A percentile compares a stretch with the other conserved stretches of the same genome.
phyloP scores from a whole-genome alignment of 768 basidiomycete species.

The Paxillus rubicundulus region DNA sequence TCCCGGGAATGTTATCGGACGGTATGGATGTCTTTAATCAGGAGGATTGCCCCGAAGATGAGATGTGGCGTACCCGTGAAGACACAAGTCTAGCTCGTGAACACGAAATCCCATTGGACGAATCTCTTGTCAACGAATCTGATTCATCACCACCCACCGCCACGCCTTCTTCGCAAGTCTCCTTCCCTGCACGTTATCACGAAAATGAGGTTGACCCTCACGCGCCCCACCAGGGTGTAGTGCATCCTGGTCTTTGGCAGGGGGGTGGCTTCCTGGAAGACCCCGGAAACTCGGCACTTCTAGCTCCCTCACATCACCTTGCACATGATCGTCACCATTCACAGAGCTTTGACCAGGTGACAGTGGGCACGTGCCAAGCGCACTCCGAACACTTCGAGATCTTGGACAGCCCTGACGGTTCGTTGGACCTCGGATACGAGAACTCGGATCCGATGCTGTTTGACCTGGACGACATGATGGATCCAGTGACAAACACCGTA shows the following conservation, averaged over 20 bases:
- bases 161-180: slow-evolving; percentile 13
- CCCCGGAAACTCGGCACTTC: slow-evolving; percentile 10
- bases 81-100: slow-evolving; percentile 1
- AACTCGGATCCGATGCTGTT: slow-evolving; percentile 19
- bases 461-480: slow-evolving; percentile 11
- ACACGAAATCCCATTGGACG: slow-evolving; percentile 13
- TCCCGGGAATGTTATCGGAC: slow-evolving; percentile 4
- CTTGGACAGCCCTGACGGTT: slow-evolving; percentile 6
- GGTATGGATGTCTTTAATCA: slow-evolving; percentile 15
- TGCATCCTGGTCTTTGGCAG: slow-evolving; percentile 12
- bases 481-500: not conserved
- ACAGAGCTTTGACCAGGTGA: slow-evolving; percentile 16
- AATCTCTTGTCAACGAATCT: slow-evolving; percentile 25
- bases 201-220: slow-evolving; percentile 11
- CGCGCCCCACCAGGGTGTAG: slow-evolving; percentile 13
- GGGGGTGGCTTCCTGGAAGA: slow-evolving; percentile 15
- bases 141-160: slow-evolving; percentile 16
- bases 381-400: slow-evolving; percentile 12
- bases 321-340: slow-evolving; percentile 12
- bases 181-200: slow-evolving; percentile 16
- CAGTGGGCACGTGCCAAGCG: slow-evolving; percentile 3
- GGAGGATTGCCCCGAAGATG: slow-evolving; percentile 16
- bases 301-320: slow-evolving; percentile 7
- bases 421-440: not conserved
- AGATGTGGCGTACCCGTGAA: slow-evolving; percentile 12